Base-by-base conservation (phyloP, 805 yeast genomes). In the Metschnikowia picachoensis region DNA sequence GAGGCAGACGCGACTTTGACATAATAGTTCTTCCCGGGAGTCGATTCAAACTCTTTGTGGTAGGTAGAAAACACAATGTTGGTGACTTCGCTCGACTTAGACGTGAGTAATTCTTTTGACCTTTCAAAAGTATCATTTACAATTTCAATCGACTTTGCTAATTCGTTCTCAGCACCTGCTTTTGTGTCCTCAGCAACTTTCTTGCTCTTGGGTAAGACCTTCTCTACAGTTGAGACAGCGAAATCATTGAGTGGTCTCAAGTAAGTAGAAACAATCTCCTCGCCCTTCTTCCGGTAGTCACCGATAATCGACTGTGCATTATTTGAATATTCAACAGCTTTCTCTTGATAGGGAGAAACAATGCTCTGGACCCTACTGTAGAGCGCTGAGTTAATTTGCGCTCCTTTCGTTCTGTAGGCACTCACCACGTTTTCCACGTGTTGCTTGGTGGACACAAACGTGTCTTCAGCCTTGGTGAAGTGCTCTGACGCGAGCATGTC, bases 1-100 rank as follows among this genome's bases (percentile, higher is more conserved):
- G 69, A 58, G 15, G 73, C 74, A 37, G 62, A 49, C 37, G 66
- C 63, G 38, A 64, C 65, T 58, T 67, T 66, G 46, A 59, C 56
- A 47, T 64, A 56, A 47, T 61, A 56, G 56, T 60, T 60, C 39
- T 51, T 55, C 39, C 58, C 61, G 17, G 60, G 55, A 17, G 58
- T 42, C 2, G 63, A 57, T 25, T 60, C 62, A 31, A 66, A 61
- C 53, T 70, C 72, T 47, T 62, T 56, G 48, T 67, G 62, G 60
- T 66, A 69, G 31, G 70, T 67, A 27, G 61, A 48, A 41, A 63
- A 56, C 36, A 72, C 59, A 33, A 60, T 60, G 49, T 55, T 55
- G 38, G 70, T 58, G 37, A 64, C 53, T 32, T 61, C 66, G 30
- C 56, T 50, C 15, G 65, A 59, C 49, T 62, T 64, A 54, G 56